phyloP scores from a whole-genome alignment of 805 yeast species.

The Zygosaccharomyces siamensis region DNA sequence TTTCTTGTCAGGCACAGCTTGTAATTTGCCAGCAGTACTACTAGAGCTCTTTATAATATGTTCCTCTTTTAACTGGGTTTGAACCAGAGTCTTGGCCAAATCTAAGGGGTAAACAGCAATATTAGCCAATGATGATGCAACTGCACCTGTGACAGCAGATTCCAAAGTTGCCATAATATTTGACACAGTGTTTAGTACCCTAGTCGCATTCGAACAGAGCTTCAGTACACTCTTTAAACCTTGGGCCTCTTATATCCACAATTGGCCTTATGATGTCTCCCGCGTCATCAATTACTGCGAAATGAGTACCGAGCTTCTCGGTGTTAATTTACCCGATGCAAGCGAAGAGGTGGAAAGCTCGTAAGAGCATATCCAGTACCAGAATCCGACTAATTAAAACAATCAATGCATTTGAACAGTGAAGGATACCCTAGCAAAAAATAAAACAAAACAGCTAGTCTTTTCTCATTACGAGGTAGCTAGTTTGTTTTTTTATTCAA shows the following conservation, averaged over 20 bases:
- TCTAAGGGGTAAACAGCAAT: slow-evolving; percentile 77
- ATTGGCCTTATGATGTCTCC: not conserved
- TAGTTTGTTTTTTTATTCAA: too few relatives aligned
- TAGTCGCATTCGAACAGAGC: too few relatives aligned
- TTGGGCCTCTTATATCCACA: not conserved
- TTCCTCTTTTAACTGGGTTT: slow-evolving; percentile 48
- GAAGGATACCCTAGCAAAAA: too few relatives aligned
- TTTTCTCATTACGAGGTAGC: too few relatives aligned
- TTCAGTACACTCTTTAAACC: not conserved
- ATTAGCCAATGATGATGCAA: slow-evolving; percentile 77
- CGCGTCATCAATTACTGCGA: not conserved
- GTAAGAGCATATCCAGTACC: too few relatives aligned
- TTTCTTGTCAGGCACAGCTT: not conserved
- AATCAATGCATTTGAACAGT: too few relatives aligned
- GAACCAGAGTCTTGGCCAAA: slow-evolving; percentile 69
- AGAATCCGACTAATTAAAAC: too few relatives aligned
- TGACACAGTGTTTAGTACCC: not conserved
- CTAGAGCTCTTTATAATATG: slow-evolving; percentile 7
- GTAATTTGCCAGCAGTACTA: slow-evolving; percentile 6
- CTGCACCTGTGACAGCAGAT: slow-evolving; percentile 75
- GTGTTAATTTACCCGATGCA: too few relatives aligned
- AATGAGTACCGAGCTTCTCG: too few relatives aligned
- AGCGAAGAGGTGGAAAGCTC: too few relatives aligned
- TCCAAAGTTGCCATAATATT: slow-evolving; percentile 51
- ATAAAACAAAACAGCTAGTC: too few relatives aligned